A percentile compares a stretch with the other conserved stretches of the same genome.
Evolutionary conservation across 78 protist species (phyloP).

Genomic region (Speleostelium caveatum): DNA sequence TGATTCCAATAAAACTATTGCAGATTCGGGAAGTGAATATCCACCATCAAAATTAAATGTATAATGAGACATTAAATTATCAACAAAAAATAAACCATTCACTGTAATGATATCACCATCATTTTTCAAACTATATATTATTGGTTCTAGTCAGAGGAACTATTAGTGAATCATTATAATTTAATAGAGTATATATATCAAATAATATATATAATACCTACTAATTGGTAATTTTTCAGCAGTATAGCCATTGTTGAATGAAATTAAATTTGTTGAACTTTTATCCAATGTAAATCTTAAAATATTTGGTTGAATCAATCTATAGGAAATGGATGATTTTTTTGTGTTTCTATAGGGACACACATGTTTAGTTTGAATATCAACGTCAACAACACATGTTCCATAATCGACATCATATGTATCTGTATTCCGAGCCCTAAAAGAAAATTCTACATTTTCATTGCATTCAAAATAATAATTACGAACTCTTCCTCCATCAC

Average conservation of each 20-base stretch:
- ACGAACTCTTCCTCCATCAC: background rate
- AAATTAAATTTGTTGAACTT: background rate
- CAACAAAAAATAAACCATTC: background rate
- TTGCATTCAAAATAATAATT: background rate
- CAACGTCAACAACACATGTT: background rate
- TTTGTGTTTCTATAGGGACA: background rate
- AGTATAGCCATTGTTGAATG: constrained; percentile 1
- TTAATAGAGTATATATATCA: too few species aligned
- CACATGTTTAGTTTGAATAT: background rate
- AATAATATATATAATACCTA: background rate
- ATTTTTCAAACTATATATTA: background rate
- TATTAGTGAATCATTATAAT: too few species aligned
- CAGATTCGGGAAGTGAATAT: background rate
- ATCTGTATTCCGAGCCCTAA: too few species aligned
- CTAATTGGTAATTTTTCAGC: background rate
- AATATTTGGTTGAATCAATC: background rate
- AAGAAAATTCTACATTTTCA: background rate
- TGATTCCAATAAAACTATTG: background rate
- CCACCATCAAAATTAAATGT: background rate
- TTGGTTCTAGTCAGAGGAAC: background rate
- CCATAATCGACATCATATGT: too few species aligned
- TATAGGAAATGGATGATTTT: too few species aligned
- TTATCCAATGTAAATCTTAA: background rate
- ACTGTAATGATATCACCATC: background rate
- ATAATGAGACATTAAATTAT: background rate